phyloP scores from a whole-genome alignment of 345 rosid species.

The Ceriops zippeliana region DNA sequence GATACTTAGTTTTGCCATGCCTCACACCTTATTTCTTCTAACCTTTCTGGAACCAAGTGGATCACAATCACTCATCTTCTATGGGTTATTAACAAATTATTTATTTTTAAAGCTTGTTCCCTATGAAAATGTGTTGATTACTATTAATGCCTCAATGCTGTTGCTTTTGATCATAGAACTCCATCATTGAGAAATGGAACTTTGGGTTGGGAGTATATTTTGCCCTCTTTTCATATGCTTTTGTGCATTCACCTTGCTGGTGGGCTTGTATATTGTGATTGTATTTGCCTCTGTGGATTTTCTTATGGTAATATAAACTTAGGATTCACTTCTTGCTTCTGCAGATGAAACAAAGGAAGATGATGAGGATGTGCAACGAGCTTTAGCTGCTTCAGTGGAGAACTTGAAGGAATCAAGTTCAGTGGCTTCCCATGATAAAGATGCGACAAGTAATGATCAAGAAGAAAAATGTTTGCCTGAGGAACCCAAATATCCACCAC shows the following conservation, averaged over 20 bases:
- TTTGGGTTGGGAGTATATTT: too few species aligned
- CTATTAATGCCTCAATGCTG: too few species aligned
- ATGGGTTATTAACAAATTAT: too few species aligned
- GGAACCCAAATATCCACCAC: constrained; percentile 57
- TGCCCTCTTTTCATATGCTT: neutral
- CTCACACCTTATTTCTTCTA: too few species aligned
- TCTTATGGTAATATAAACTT: neutral
- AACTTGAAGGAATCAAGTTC: constrained; percentile 32
- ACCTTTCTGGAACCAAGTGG: too few species aligned
- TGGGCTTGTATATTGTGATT: neutral
- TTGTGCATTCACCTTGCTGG: neutral
- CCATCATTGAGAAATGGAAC: too few species aligned
- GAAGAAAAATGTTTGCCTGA: constrained; percentile 38
- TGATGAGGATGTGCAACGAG: constrained; percentile 57
- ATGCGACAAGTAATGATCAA: constrained; percentile 21
- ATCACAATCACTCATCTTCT: too few species aligned
- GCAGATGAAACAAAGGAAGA: constrained; percentile 48
- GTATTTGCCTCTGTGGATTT: neutral
- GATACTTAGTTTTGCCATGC: too few species aligned
- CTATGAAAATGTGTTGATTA: too few species aligned
- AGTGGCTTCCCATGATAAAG: constrained; percentile 22
- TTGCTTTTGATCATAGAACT: neutral
- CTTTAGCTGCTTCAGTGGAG: constrained; percentile 65
- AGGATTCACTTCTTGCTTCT: constrained; percentile 18
- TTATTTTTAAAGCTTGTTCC: too few species aligned